A percentile compares a stretch with the other conserved stretches of the same genome.
phyloP scores from a whole-genome alignment of 176 grass and related monocot species.

The Carex littledalei region DNA sequence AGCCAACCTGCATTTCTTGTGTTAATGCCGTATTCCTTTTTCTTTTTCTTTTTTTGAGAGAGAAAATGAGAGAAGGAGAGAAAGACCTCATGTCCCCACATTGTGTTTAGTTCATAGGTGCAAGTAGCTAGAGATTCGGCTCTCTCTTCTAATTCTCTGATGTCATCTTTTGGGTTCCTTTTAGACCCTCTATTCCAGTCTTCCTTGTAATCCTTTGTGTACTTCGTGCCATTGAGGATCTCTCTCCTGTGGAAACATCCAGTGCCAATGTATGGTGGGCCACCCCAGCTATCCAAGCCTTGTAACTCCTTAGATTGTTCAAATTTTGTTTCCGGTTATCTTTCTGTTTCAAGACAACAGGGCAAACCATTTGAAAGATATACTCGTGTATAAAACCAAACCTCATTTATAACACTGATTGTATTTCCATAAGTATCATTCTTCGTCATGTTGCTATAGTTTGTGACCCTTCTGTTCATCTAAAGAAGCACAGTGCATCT shows the following conservation, averaged over 20 bases:
- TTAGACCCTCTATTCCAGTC: constrained; percentile 25
- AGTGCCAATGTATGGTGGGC: constrained; percentile 57
- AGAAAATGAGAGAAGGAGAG: not conserved
- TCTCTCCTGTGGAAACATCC: constrained; percentile 75
- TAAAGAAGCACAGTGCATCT: constrained; percentile 70
- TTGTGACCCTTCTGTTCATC: constrained; percentile 54
- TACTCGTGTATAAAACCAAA: not conserved
- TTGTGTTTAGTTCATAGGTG: constrained; percentile 51
- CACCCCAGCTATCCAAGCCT: constrained; percentile 67
- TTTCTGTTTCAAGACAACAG: not conserved
- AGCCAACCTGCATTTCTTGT: constrained; percentile 41
- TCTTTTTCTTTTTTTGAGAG: not conserved
- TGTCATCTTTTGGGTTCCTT: constrained; percentile 21
- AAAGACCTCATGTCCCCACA: constrained; percentile 62
- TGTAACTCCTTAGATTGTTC: constrained; percentile 37
- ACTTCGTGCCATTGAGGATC: constrained; percentile 35
- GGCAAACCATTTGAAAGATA: not conserved
- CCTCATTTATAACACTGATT: constrained; percentile 14
- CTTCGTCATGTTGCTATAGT: constrained; percentile 29
- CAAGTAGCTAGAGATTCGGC: constrained; percentile 42
- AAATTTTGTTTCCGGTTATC: not conserved
- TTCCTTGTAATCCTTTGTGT: constrained; percentile 38
- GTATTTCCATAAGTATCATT: constrained; percentile 62
- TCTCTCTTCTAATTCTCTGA: constrained; percentile 40
- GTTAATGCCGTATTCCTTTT: not conserved